These are phyloP conservation scores for Huntiella abstrusa DNA, from an alignment of 2,329 filamentous ascomycete genomes.

Conservation along the genomic window DNA sequence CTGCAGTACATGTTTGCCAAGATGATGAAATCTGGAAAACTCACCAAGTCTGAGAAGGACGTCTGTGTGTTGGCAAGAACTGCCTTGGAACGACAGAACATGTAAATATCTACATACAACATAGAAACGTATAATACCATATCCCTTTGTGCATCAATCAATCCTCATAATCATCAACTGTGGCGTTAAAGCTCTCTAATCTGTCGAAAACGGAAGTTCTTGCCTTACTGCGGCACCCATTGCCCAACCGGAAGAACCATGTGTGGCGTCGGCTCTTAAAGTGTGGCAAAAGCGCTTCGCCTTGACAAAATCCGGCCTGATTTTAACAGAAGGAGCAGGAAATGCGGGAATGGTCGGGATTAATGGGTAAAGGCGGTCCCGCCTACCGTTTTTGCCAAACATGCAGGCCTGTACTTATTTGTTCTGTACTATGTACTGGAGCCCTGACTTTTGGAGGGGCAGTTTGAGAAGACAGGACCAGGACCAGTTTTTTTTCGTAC, in stretches of 20 bases:
- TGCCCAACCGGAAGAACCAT: not conserved
- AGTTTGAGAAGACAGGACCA: too few relatives aligned
- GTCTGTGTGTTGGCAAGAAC: constrained; percentile 26
- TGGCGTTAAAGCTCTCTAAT: not conserved
- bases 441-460: too few relatives aligned
- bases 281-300: constrained; percentile 5
- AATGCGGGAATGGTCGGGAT: constrained; percentile 9
- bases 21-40: constrained; percentile 38
- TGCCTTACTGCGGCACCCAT: not conserved
- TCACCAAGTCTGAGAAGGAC: constrained; percentile 27
- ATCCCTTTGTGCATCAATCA: not conserved
- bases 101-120: constrained; percentile 1
- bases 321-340: not conserved
- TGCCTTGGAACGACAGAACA: constrained; percentile 17
- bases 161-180: not conserved
- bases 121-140: not conserved
- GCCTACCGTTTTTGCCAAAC: constrained; percentile 6
- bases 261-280: not conserved
- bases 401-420: not conserved
- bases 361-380: constrained; percentile 5
- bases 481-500: too few relatives aligned
- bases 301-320: constrained; percentile 1
- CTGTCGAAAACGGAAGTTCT: constrained; percentile 4
- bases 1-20: constrained; percentile 66
- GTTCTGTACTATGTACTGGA: not conserved